Base-by-base conservation (phyloP, 306 rosid genomes). In the Mucuna pruriens region DNA sequence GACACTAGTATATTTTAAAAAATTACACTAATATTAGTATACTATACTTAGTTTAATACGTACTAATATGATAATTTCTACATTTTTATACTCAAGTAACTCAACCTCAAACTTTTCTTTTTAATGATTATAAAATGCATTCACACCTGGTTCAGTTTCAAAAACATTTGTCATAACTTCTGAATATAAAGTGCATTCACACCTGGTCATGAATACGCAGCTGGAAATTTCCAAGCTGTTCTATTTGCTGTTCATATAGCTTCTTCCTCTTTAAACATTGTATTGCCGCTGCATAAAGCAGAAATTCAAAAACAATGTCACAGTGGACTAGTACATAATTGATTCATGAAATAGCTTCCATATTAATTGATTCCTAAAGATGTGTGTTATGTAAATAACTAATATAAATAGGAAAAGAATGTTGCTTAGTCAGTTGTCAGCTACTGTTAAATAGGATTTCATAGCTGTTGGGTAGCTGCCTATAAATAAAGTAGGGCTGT, bases 201-300 rank as follows among this genome's bases (percentile, higher is more conserved):
- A 95, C 99, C 98, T 95, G 99, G 76, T 95, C 99, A 76, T 95
- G 99, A 49, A 95, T 87, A 26, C 99, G 97, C 91, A 95, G 75
- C 77, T 95, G 99, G 89, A 95, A 95, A 87, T 95, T 95, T 58
- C 96, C 99, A 65, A 95, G 99, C 90, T 93, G 98, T 88, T 95
- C 99, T 84, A 95, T 84, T 88, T 95, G 99, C 70, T 95, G 97
- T 74, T 95, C 99, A 61, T 95, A 95, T 31, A 95, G 85, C 84
- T 88, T 91, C 90, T 95, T 95, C 91, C 94, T 91, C 91, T 95
- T 95, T 85, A 95, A 89, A 79, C 98, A 93, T 83, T 95, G 99
- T 80, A 95, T 95, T 33, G 99, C 99, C 75, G 97, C 99, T 95
- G 85, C 74, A 86, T 22, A 34, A 75, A 36, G 73, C 29, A 78